Percentiles rank a stretch among this genome's conserved stretches.
These are phyloP conservation scores for Litchi chinensis DNA, from an alignment of 345 rosid species.

Conservation along the genomic window DNA sequence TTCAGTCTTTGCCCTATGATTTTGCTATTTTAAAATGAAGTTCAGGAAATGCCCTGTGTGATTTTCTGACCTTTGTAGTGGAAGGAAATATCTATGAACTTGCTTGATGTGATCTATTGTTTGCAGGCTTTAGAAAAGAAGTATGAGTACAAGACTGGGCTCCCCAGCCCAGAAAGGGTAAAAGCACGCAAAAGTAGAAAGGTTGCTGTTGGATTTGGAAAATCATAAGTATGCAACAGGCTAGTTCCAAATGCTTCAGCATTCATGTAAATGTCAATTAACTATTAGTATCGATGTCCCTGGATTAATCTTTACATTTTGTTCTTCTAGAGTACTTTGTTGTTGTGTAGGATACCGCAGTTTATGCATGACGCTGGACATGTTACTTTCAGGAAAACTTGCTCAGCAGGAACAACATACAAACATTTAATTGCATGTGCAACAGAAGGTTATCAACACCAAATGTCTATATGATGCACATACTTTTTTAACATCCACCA, in stretches of 20 bases:
- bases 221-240: conserved; percentile 37
- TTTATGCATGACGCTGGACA: not conserved
- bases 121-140: conserved; percentile 77
- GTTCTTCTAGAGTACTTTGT: not conserved
- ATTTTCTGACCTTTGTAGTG: not conserved
- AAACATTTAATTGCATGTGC: not conserved
- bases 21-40: not conserved
- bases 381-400: not conserved
- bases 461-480: conserved; percentile 3
- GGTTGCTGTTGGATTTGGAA: conserved; percentile 88
- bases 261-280: conserved; percentile 6
- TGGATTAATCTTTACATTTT: not conserved
- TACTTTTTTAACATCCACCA: not conserved
- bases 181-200: conserved; percentile 53
- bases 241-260: conserved; percentile 17
- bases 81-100: not conserved
- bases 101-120: conserved; percentile 24
- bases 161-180: conserved; percentile 75
- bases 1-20: not conserved
- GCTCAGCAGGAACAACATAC: not conserved
- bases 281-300: not conserved
- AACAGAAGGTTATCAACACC: conserved; percentile 2
- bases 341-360: not conserved
- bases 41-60: not conserved
- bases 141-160: conserved; percentile 75